A percentile compares a stretch with the other conserved stretches of the same genome.
These are phyloP conservation scores for Pistacia vera DNA, from an alignment of 345 rosid genomes.

Conservation along the genomic window DNA sequence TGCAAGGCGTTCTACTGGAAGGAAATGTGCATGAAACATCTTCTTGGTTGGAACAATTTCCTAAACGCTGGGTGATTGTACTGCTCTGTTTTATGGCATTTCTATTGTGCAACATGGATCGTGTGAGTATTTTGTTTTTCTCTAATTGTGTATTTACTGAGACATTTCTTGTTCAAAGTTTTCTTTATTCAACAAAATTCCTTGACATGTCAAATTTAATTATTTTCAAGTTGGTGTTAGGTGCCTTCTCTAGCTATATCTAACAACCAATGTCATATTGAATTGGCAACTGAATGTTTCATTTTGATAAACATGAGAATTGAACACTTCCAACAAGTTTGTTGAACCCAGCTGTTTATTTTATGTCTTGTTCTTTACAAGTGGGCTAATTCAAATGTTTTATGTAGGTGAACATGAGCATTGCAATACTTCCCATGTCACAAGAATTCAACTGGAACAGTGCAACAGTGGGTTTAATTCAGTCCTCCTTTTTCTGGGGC, in stretches of 20 bases:
- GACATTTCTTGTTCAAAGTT: neutral
- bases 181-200: neutral
- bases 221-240: neutral
- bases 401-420: conserved; percentile 96
- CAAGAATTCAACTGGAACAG: conserved; percentile 93
- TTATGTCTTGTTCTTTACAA: neutral
- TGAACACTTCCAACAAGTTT: neutral
- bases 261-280: neutral
- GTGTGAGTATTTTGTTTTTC: conserved; percentile 51
- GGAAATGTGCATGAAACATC: conserved; percentile 47
- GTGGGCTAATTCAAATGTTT: conserved; percentile 21
- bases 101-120: conserved; percentile 96
- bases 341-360: neutral
- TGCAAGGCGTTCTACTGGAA: conserved; percentile 46
- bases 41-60: conserved; percentile 85
- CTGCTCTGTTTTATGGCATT: conserved; percentile 82
- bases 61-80: conserved; percentile 88
- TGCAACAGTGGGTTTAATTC: conserved; percentile 94
- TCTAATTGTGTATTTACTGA: neutral
- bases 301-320: neutral
- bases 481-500: conserved; percentile 99
- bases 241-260: conserved; percentile 5
- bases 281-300: neutral
- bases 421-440: conserved; percentile 98
- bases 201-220: neutral